phyloP scores from a whole-genome alignment of 805 yeast species.

The Candida succiphila region DNA sequence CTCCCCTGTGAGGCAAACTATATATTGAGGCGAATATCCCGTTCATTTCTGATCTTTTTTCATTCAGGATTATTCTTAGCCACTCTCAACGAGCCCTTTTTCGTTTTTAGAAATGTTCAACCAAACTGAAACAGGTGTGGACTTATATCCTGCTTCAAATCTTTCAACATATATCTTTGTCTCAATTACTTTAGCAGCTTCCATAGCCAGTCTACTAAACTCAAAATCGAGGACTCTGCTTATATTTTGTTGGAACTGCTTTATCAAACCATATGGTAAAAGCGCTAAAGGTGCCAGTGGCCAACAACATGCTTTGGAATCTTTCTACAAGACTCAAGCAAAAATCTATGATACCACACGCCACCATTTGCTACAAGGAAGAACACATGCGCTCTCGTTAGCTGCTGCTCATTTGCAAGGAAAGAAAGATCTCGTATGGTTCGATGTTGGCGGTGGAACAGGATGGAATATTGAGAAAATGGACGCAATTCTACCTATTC shows the following conservation, averaged over 20 bases:
- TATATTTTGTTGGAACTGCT: slow-evolving; percentile 39
- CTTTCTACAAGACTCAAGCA: slow-evolving; percentile 70
- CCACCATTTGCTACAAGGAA: slow-evolving; percentile 54
- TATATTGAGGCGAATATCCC: too few species aligned
- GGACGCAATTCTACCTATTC: slow-evolving; percentile 43
- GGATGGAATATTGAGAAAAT: slow-evolving; percentile 74
- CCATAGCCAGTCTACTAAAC: too few species aligned
- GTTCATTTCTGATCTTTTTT: too few species aligned
- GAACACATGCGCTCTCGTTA: slow-evolving; percentile 51
- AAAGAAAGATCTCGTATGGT: slow-evolving; percentile 46
- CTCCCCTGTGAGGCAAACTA: too few species aligned
- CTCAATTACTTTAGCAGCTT: too few species aligned
- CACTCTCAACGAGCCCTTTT: too few species aligned
- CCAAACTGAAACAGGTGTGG: too few species aligned
- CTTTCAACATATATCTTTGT: too few species aligned
- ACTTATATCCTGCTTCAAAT: too few species aligned
- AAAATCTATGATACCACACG: slow-evolving; percentile 69
- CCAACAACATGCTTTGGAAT: slow-evolving; percentile 56
- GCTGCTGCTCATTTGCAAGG: slow-evolving; percentile 47
- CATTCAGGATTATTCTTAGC: too few species aligned
- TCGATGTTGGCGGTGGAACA: slow-evolving; percentile 83
- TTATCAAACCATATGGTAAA: slow-evolving; percentile 45
- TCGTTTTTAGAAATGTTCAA: too few species aligned
- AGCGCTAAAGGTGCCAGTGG: slow-evolving; percentile 21
- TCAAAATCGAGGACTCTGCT: slow-evolving; percentile 12